Evolutionary conservation across 2,329 filamentous ascomycete genomes (phyloP).

Genomic region (Calonectria henricotiae): DNA sequence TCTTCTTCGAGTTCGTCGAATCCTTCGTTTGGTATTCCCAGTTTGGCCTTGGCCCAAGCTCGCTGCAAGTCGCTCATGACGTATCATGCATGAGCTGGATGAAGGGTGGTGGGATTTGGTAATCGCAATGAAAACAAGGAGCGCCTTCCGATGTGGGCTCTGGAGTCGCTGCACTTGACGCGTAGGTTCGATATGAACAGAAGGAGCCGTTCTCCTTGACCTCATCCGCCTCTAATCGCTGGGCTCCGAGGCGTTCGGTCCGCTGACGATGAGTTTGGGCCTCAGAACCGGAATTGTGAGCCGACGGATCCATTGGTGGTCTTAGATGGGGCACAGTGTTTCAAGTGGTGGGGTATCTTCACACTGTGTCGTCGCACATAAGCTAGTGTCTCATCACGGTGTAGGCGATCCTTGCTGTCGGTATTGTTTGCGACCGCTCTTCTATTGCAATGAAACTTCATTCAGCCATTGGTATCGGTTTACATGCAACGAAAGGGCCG

Average conservation of each 20-base stretch:
- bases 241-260: constrained; percentile 16
- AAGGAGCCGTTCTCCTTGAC: constrained; percentile 5
- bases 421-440: not conserved
- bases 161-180: constrained; percentile 6
- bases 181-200: not conserved
- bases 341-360: constrained; percentile 19
- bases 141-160: constrained; percentile 26
- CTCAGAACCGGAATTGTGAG: constrained; percentile 29
- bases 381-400: constrained; percentile 19
- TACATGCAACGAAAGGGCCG: not conserved
- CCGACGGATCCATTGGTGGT: constrained; percentile 37
- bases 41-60: constrained; percentile 83
- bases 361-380: constrained; percentile 17
- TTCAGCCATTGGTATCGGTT: not conserved
- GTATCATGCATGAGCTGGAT: constrained; percentile 42
- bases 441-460: not conserved
- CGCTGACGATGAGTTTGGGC: constrained; percentile 32
- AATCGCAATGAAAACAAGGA: constrained; percentile 30
- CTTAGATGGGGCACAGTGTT: constrained; percentile 38
- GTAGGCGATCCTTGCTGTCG: not conserved
- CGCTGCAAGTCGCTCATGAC: constrained; percentile 87
- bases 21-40: constrained; percentile 70
- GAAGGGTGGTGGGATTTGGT: constrained; percentile 43
- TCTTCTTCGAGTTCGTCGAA: constrained; percentile 71
- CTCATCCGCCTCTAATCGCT: constrained; percentile 25